Base-by-base conservation (phyloP, 257 asterid genomes). In the Cruciata laevipes region DNA sequence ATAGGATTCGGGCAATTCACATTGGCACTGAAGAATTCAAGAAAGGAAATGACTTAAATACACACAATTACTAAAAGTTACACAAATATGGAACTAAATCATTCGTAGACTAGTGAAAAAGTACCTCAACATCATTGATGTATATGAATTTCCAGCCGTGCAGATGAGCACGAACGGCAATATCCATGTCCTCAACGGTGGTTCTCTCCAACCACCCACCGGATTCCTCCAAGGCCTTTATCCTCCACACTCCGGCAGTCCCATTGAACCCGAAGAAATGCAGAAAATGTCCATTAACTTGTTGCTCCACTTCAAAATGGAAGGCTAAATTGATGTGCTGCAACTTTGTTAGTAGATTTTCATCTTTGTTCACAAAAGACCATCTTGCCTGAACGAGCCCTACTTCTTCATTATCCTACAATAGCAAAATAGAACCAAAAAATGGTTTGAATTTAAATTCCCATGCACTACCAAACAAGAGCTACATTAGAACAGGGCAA, bases 141-240 rank as follows among this genome's bases (percentile, higher is more conserved):
- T 80, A 92, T 78, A 92, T 47, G 83, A 92, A 92, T 77, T 92
- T 89, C 98, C 98, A 92, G 7, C 98, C 98, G 8, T 92, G 96
- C 33, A 92, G 87, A 81, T 92, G 98, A 67, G 97, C 98, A 0
- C 98, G 92, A 38, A 92, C 97, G 49, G 98, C 98, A 75, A 92
- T 92, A 77, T 92, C 98, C 98, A 92, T 92, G 76, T 92, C 98
- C 79, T 92, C 98, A 1, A 92, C 98, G 0, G 98, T 92, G 49
- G 98, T 92, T 65, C 98, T 82, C 84, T 92, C 98, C 85, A 89
- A 67, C 98, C 98, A 92, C 1, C 98, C 98, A 49, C 98, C 97
- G 0, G 98, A 92, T 33, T 88, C 97, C 74, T 89, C 98, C 80
- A 92, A 81, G 0, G 98, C 95, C 79, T 89, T 92, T 20, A 89